Conservation (phyloP, 2,329 filamentous ascomycete genomes). For the Cordyceps cicadae region DNA sequence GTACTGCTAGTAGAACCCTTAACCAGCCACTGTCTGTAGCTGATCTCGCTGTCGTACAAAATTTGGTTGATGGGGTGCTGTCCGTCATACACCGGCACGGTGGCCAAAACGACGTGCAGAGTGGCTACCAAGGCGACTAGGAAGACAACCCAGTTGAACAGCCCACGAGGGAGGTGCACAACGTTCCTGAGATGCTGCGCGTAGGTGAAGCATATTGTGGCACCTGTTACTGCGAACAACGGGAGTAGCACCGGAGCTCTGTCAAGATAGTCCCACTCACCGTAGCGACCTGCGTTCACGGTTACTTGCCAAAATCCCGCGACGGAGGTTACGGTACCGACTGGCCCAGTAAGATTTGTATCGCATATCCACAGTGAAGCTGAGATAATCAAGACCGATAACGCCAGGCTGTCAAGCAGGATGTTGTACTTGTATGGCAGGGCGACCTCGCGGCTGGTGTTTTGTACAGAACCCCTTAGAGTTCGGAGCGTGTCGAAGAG, state of each 20-base stretch:
- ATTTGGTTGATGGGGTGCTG: slow-evolving; percentile 41
- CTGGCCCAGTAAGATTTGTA: slow-evolving; percentile 34
- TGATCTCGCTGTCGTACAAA: slow-evolving; percentile 40
- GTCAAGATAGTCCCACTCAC: slow-evolving; percentile 38
- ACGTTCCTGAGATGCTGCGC: slow-evolving; percentile 35
- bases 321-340: slow-evolving; percentile 35
- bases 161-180: slow-evolving; percentile 32
- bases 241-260: slow-evolving; percentile 28
- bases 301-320: slow-evolving; percentile 30
- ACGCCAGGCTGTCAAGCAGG: slow-evolving; percentile 37
- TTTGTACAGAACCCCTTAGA: slow-evolving; percentile 13
- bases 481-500: slow-evolving; percentile 30
- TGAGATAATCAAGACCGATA: slow-evolving; percentile 37
- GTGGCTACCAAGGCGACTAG: background rate
- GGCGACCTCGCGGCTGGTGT: background rate
- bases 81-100: slow-evolving; percentile 24
- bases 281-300: slow-evolving; percentile 29
- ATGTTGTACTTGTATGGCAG: slow-evolving; percentile 41
- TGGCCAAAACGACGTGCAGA: slow-evolving; percentile 23
- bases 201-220: slow-evolving; percentile 37
- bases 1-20: slow-evolving; percentile 39
- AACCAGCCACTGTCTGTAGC: slow-evolving; percentile 41
- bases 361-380: slow-evolving; percentile 39
- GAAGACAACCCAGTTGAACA: slow-evolving; percentile 1
- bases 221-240: slow-evolving; percentile 30